Evolutionary conservation across 169 alveolate genomes (phyloP).

Genomic region (Amoebophrya sp.): DNA sequence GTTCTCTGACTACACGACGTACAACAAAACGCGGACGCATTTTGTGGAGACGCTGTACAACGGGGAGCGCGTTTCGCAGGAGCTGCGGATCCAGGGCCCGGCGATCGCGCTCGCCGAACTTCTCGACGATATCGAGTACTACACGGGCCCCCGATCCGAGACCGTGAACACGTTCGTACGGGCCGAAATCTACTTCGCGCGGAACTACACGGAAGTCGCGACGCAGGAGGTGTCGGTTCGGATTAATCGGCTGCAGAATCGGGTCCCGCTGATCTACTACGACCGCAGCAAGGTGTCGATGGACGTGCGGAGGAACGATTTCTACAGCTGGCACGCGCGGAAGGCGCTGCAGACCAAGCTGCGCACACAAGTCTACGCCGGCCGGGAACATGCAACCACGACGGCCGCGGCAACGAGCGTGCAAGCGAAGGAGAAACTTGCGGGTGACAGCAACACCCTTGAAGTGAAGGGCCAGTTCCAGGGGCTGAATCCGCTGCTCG

Average conservation of each 20-base stretch:
- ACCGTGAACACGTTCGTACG: neutral
- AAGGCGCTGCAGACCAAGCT: neutral
- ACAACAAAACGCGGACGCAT: neutral
- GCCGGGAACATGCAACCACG: no score
- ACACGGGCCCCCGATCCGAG: neutral
- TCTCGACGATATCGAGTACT: neutral
- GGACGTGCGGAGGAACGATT: neutral
- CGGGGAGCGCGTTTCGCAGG: neutral
- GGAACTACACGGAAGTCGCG: neutral
- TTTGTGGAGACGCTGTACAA: neutral
- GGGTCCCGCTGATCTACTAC: neutral
- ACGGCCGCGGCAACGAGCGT: no score
- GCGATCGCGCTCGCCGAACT: neutral
- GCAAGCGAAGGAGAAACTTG: no score
- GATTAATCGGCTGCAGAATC: neutral
- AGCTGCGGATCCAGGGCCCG: neutral
- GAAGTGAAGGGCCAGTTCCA: neutral
- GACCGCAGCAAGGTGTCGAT: neutral
- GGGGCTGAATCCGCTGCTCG: neutral
- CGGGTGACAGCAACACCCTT: neutral
- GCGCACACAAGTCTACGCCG: neutral
- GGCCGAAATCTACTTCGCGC: neutral
- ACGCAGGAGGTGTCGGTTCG: neutral
- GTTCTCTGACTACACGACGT: neutral
- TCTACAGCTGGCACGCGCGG: neutral